Evolutionary conservation across 2,329 filamentous ascomycete genomes (phyloP), one percentile per base, ranked within the genome.

Genomic region (Hypoxylon sp.): DNA sequence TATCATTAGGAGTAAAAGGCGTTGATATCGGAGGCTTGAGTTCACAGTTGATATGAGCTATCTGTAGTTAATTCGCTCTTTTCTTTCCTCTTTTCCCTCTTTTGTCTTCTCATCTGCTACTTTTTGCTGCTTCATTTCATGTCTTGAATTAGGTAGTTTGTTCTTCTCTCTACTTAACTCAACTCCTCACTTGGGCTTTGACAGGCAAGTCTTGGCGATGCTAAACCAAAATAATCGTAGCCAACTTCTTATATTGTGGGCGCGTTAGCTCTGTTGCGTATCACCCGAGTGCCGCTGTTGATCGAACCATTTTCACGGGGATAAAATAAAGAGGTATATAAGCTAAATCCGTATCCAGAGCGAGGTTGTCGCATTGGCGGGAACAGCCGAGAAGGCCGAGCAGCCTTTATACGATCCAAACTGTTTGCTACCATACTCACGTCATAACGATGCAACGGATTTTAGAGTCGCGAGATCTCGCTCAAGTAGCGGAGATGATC

Each of bases 301-400:
- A 45, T 23, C 52, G 11, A 25, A 45, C 53, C 7, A 27, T 29
- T 9, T 8, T 12, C 1, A 23, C 43, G 41, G 41, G 41, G 29
- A 37, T 47, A 46, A 62, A 45, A 16, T 23, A n/a, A 39, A 34
- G 8, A 9, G n/a, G 19, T 9, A 9, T 11, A 27, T 9, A 9
- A 46, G 34, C 8, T 62, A 62, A 61, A 62, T 39, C 52, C 59
- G 46, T 37, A 2, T 8, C 8, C 12, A 55, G 37, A 27, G 34
- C 25, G 32, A 37, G 29, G 12, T 5, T 14, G n/a, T 11, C 9
- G 9, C 34, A 43, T 53, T 43, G 23, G 25, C 21, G 30, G 27
- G 23, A 25, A 27, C 37, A 23, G 43, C 52, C 37, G 27, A 54
- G 25, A 39, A 30, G 32, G 37, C 25, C 25, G 9, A 45, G 16